phyloP scores from a whole-genome alignment of 352 stramenopile genomes.

The Globisporangium alternatum region DNA sequence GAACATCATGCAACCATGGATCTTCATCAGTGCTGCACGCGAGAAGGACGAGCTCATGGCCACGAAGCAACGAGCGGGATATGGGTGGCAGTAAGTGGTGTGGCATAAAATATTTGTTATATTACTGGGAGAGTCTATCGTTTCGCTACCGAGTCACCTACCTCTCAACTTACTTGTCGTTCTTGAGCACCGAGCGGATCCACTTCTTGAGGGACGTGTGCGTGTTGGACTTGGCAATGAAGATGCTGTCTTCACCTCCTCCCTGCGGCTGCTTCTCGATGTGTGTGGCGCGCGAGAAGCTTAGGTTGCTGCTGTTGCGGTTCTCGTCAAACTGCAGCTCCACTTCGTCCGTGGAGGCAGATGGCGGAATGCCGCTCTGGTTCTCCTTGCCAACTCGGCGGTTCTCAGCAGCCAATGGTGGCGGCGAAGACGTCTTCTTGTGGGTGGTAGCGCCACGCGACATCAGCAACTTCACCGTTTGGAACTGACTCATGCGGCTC shows the following conservation, averaged over 20 bases:
- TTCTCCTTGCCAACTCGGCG: slow-evolving; percentile 26
- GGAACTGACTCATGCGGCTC: slow-evolving; percentile 76
- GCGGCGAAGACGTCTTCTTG: slow-evolving; percentile 14
- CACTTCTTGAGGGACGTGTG: slow-evolving; percentile 71
- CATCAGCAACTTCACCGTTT: slow-evolving; percentile 74
- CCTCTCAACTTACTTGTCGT: slow-evolving; percentile 17
- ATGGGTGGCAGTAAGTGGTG: background rate
- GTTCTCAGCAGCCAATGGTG: slow-evolving; percentile 4
- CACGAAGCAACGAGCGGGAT: background rate
- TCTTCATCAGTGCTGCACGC: too few relatives aligned
- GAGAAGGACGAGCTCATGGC: background rate
- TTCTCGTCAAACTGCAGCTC: slow-evolving; percentile 20
- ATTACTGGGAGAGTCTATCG: slow-evolving; percentile 10
- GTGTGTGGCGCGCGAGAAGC: slow-evolving; percentile 22
- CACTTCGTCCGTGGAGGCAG: slow-evolving; percentile 21
- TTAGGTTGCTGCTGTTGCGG: slow-evolving; percentile 20
- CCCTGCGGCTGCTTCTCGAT: slow-evolving; percentile 26
- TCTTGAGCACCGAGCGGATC: slow-evolving; percentile 64
- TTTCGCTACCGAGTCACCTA: background rate
- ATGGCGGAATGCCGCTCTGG: background rate
- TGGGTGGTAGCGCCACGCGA: slow-evolving; percentile 41
- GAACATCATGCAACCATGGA: too few relatives aligned
- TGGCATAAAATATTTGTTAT: slow-evolving; percentile 10
- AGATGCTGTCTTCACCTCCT: slow-evolving; percentile 33
- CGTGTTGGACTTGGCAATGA: slow-evolving; percentile 68